phyloP scores from a whole-genome alignment of 306 rosid species.

The apple (Malus domestica) region ASM211411v1 NC_041803.1:21919001-21919500 shows the following conservation, averaged over 20 bases:
- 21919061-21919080: constrained; percentile 61
- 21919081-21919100: constrained; percentile 81
- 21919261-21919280: not conserved
- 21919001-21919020: constrained; percentile 26
- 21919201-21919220: constrained; percentile 13
- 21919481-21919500: constrained; percentile 79
- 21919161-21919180: constrained; percentile 37
- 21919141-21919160: constrained; percentile 62
- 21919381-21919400: constrained; percentile 18
- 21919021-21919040: constrained; percentile 6
- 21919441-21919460: constrained; percentile 53
- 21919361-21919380: constrained; percentile 8
- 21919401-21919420: constrained; percentile 1
- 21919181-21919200: constrained; percentile 13
- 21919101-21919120: constrained; percentile 95
- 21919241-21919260: not conserved
- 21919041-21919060: not conserved
- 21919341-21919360: constrained; percentile 45
- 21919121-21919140: constrained; percentile 90
- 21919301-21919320: constrained; percentile 51
- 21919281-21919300: constrained; percentile 52
- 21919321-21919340: constrained; percentile 37
- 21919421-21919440: constrained; percentile 50
- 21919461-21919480: constrained; percentile 40
- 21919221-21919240: not conserved